Evolutionary conservation across 176 grass and related monocot species (phyloP).

Genomic region (Poa pratensis): DNA sequence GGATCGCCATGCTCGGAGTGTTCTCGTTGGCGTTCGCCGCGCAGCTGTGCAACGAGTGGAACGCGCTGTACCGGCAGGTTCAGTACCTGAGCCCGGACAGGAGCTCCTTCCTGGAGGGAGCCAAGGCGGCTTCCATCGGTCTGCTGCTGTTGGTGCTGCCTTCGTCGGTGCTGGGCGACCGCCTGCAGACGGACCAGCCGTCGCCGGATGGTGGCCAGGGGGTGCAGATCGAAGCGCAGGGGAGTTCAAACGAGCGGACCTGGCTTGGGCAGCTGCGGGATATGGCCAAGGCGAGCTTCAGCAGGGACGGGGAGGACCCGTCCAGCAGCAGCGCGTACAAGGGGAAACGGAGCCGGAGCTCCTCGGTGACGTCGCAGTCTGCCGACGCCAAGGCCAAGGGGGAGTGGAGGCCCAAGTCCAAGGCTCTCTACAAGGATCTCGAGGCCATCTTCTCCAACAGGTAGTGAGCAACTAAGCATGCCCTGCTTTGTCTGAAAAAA

Average conservation of each 20-base stretch:
- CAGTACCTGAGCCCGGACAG: slow-evolving; percentile 50
- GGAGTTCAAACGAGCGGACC: slow-evolving; percentile 56
- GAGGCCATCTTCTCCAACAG: slow-evolving; percentile 84
- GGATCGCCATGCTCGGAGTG: slow-evolving; percentile 68
- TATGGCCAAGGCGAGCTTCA: slow-evolving; percentile 90
- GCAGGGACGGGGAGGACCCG: slow-evolving; percentile 56
- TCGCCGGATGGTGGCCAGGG: slow-evolving; percentile 31
- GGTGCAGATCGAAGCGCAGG: slow-evolving; percentile 13
- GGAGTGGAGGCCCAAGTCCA: slow-evolving; percentile 57
- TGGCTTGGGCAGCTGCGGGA: slow-evolving; percentile 91
- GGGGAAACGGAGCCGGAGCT: slow-evolving; percentile 54
- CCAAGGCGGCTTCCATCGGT: slow-evolving; percentile 61
- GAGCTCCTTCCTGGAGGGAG: slow-evolving; percentile 58
- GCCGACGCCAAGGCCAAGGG: slow-evolving; percentile 57
- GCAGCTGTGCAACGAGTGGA: slow-evolving; percentile 84
- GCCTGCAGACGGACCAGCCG: slow-evolving; percentile 28
- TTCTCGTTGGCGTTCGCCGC: slow-evolving; percentile 58
- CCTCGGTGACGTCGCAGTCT: slow-evolving; percentile 48
- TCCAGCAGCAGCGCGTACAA: slow-evolving; percentile 59
- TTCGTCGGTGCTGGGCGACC: slow-evolving; percentile 37
- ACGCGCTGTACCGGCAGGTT: slow-evolving; percentile 71
- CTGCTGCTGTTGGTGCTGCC: slow-evolving; percentile 66
- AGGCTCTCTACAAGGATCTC: slow-evolving; percentile 69
- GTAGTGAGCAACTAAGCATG: slow-evolving; percentile 10
- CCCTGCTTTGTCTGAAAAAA: too few species aligned